Evolutionary conservation across 371 early-diverging fungal genomes (phyloP), one percentile per base, ranked within the genome.

Genomic region (Rhizopus stolonifer): DNA sequence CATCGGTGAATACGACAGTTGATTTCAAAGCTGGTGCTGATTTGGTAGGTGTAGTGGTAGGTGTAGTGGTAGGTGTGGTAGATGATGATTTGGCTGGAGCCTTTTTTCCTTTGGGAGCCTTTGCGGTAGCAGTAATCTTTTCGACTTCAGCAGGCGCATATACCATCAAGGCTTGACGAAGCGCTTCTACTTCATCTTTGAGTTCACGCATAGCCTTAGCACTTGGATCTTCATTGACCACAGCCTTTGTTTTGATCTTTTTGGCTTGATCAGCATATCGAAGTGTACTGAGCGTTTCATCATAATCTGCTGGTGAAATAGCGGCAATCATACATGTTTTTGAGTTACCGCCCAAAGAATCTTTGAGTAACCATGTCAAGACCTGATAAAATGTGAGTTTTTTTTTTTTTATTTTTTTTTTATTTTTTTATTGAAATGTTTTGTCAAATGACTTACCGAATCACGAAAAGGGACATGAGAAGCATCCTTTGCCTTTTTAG

Each of bases 231-330:
- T 92, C 91, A 63, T 94, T 94, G 42, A 94, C 88, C 1, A 86
- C 80, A 1, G 94, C 92, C 63, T 81, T 84, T 58, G 89, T 93
- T 58, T 88, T 82, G 65, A 94, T 89, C 46, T 74, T 75, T 69
- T 92, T 94, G 45, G 92, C 94, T 22, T 90, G 83, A 58, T 92
- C 90, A 8, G 93, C 94, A 64, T 92, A 97, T 17, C 94, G 82
- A 23, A 96, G 77, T 1, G 96, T 97, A 49, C 91, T 89, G 9
- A 95, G 74, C 2, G 94, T 87, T 73, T 95, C 95, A 46, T 85
- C 84, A 42, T 71, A 79, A 46, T 84, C 81, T 4, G 87, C 82
- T 0, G 89, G 86, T 31, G 86, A 83, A 21, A 91, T 79, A 1
- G 87, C 86, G 11, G 90, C 91, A 34, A 93, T 82, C 82, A 95